Evolutionary conservation across 768 basidiomycete species (phyloP).

Genomic region (Leucosporidium yakuticum): DNA sequence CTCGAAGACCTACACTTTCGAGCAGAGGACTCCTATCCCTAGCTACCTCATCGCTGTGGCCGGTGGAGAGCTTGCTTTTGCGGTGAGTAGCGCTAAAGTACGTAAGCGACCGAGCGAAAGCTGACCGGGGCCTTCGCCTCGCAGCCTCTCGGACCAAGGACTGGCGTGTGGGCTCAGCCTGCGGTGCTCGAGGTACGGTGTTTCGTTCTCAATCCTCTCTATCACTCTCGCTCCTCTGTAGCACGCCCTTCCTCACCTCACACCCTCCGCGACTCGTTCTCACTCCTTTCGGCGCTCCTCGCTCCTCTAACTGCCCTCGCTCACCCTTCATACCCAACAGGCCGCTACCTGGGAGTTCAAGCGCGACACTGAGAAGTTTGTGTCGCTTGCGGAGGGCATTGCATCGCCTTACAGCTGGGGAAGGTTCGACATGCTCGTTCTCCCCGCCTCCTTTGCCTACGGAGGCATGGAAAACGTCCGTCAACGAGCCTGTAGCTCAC

Average conservation of each 20-base stretch:
- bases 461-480: conserved; percentile 63
- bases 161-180: conserved; percentile 88
- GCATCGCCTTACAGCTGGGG: conserved; percentile 73
- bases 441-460: conserved; percentile 88
- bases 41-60: conserved; percentile 91
- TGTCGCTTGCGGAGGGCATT: conserved; percentile 57
- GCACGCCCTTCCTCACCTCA: too few species aligned
- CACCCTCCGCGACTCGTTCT: too few species aligned
- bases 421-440: conserved; percentile 79
- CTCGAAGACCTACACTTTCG: conserved; percentile 19
- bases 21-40: conserved; percentile 74
- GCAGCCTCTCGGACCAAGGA: conserved; percentile 61
- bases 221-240: too few species aligned
- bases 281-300: too few species aligned
- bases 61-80: conserved; percentile 68
- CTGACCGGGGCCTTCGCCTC: not conserved
- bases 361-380: conserved; percentile 41
- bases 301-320: too few species aligned
- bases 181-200: conserved; percentile 47
- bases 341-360: conserved; percentile 17
- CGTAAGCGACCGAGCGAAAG: not conserved
- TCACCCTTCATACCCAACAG: too few species aligned
- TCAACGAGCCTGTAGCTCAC: conserved; percentile 4
- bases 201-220: too few species aligned
- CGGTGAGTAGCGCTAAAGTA: not conserved